Evolutionary conservation across 805 yeast genomes (phyloP).

Genomic region (Spathaspora hagerdaliae): DNA sequence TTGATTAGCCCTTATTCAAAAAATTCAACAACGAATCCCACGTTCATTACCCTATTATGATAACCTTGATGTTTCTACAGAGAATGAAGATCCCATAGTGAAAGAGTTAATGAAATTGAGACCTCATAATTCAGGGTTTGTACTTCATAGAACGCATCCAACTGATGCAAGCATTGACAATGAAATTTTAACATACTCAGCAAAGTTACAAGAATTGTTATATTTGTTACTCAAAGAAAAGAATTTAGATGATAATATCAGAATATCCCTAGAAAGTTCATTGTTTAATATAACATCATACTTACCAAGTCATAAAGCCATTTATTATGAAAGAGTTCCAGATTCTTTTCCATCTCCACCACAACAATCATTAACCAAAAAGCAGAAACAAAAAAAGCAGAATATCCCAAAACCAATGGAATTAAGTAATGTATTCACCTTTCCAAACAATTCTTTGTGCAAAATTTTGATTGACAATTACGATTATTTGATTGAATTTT

Average conservation of each 20-base stretch:
- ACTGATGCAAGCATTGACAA: not conserved
- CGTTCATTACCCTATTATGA: conserved; percentile 12
- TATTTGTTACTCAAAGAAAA: conserved; percentile 23
- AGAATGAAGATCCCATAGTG: conserved; percentile 27
- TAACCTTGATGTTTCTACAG: conserved; percentile 3
- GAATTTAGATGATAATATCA: conserved; percentile 23
- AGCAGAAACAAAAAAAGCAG: not conserved
- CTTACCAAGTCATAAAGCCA: conserved; percentile 17
- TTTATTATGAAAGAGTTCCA: not conserved
- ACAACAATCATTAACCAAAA: not conserved
- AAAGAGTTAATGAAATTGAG: conserved; percentile 27
- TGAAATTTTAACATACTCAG: conserved; percentile 21
- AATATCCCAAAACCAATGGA: not conserved
- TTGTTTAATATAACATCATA: conserved; percentile 22
- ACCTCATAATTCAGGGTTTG: conserved; percentile 17
- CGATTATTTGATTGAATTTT: conserved; percentile 22
- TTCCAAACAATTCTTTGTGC: conserved; percentile 35
- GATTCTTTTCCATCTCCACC: conserved; percentile 2
- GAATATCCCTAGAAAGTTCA: conserved; percentile 24
- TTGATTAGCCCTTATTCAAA: conserved; percentile 12
- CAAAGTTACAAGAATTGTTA: conserved; percentile 25
- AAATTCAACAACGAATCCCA: conserved; percentile 12
- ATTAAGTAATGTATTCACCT: conserved; percentile 6
- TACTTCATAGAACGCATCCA: not conserved
- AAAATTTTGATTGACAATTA: conserved; percentile 38